A percentile compares a stretch with the other conserved stretches of the same genome.
Evolutionary conservation across 2,329 filamentous ascomycete genomes (phyloP).

Genomic region (Fusarium annulatum): DNA sequence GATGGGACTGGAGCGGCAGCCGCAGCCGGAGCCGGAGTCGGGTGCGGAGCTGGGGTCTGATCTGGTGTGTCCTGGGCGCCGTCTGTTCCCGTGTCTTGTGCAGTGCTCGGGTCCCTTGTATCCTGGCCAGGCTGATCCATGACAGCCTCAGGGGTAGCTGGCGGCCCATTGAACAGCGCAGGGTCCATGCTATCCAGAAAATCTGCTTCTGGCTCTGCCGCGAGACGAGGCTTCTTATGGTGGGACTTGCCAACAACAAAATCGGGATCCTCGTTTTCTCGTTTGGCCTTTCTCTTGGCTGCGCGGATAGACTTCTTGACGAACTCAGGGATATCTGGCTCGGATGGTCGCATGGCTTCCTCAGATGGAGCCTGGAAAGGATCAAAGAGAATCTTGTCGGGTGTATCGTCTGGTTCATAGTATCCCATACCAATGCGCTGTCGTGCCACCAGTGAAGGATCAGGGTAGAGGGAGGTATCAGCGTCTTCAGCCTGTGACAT

Average conservation of each 20-base stretch:
- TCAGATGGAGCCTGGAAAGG: constrained; percentile 65
- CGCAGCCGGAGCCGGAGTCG: neutral
- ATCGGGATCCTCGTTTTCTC: constrained; percentile 66
- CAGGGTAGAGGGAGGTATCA: constrained; percentile 57
- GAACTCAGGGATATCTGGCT: constrained; percentile 64
- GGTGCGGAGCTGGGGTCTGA: neutral
- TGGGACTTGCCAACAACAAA: constrained; percentile 59
- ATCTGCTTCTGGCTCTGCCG: constrained; percentile 45
- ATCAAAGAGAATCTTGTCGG: constrained; percentile 69
- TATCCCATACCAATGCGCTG: constrained; percentile 69
- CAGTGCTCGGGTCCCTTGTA: constrained; percentile 31
- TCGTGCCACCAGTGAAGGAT: constrained; percentile 59
- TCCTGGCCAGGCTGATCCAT: constrained; percentile 33
- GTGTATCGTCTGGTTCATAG: constrained; percentile 68
- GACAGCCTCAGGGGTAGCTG: constrained; percentile 29
- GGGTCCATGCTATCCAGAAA: constrained; percentile 62
- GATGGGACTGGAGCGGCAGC: neutral
- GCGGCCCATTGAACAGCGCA: constrained; percentile 56
- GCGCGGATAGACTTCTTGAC: constrained; percentile 65
- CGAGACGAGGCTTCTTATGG: constrained; percentile 54
- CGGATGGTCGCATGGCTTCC: constrained; percentile 55
- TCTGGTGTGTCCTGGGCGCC: constrained; percentile 22
- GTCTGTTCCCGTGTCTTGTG: constrained; percentile 10
- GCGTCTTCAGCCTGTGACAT: constrained; percentile 44
- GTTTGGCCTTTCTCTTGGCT: constrained; percentile 63